Evolutionary conservation across 495 filamentous ascomycete species (phyloP).

Genomic region (Staphylotrichum tortipilum): DNA sequence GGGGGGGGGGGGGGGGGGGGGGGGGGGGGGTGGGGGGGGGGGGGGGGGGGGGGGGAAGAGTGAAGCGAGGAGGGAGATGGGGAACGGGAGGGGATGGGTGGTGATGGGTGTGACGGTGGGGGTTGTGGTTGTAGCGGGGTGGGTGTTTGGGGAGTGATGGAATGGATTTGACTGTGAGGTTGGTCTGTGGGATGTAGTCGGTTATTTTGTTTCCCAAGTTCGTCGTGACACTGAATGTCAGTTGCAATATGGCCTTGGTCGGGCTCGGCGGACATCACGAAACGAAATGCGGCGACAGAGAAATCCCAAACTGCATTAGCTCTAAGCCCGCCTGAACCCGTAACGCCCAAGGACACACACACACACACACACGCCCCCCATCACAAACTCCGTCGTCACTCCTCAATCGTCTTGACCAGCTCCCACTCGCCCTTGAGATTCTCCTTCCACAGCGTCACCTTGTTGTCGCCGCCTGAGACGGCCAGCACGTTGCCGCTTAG

Average conservation of each 20-base stretch:
- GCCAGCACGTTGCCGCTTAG: conserved; percentile 95
- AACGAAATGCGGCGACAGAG: neutral
- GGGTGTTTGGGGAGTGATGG: too few relatives aligned
- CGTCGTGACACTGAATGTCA: too few relatives aligned
- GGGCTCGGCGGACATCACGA: too few relatives aligned
- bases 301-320: neutral
- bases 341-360: neutral
- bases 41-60: neutral
- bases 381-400: conserved; percentile 54
- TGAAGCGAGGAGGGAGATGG: neutral
- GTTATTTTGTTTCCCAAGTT: too few relatives aligned
- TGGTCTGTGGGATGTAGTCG: too few relatives aligned
- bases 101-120: conserved; percentile 2
- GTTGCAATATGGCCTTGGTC: too few relatives aligned
- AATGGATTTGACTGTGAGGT: too few relatives aligned
- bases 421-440: conserved; percentile 79
- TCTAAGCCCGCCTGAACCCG: conserved; percentile 8
- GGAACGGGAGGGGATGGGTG: conserved; percentile 1
- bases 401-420: conserved; percentile 91
- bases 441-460: conserved; percentile 86
- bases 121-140: conserved; percentile 3
- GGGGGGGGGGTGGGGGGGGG: neutral
- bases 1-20: neutral
- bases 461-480: conserved; percentile 89
- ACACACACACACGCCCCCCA: too few relatives aligned